Evolutionary conservation across 805 yeast species (phyloP), one percentile per base, ranked within the genome.

Genomic region (Candida berthetii): DNA sequence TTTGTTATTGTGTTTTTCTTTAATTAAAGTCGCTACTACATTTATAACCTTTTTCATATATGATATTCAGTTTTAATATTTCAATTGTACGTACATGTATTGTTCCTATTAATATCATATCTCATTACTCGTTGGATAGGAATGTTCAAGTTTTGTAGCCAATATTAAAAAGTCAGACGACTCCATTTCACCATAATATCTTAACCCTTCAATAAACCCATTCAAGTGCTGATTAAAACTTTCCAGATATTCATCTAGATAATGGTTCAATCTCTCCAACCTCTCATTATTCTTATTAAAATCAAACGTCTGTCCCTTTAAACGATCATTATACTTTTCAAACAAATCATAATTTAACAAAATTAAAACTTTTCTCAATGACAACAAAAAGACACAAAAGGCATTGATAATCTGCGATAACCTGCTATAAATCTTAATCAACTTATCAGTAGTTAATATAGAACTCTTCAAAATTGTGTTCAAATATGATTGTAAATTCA

Each of bases 401-500:
- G 67, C 69, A 15, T 73, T 59, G 25, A 78, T 64, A 37, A 76
- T 61, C 34, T 71, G 68, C 43, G 78, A 61, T 42, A 80, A 51
- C 38, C 60, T 61, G 47, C 72, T 68, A 36, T 76, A 51, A 14
- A 70, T 60, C 37, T 69, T 66, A 35, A 82, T 64, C 39, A 82
- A 58, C 37, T 67, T 69, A 16, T 75, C 69, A 42, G 78, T 76
- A 2, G 90, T 81, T 41, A 85, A 65, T 56, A 85, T 69, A 10
- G 88, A 77, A 48, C 82, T 85, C 47, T 78, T 72, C 48, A 87
- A 58, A 17, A 81, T 69, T 2, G 81, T 74, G 54, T 80, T 84
- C 45, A 86, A 63, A 50, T 74, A 81, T 8, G 71, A 65, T 35
- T 80, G 76, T 42, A 84, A 68, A 25, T 61, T 61, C n/a, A 55